Conservation (phyloP, 371 early-diverging fungal genomes). For the Blakeslea trispora region DNA sequence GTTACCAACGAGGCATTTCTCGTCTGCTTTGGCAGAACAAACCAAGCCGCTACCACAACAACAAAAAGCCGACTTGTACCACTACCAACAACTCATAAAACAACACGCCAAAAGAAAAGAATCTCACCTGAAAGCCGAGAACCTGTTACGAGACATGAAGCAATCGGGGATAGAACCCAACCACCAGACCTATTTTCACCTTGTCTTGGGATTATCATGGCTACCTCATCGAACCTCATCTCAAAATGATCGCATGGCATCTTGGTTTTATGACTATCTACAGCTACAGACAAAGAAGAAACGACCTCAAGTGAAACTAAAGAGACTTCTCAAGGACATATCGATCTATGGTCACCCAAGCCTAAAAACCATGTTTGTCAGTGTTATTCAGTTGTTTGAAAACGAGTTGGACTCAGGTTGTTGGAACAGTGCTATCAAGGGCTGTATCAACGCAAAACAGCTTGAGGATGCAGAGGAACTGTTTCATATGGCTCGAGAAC, state of each 20-base stretch:
- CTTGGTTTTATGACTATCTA: constrained; percentile 21
- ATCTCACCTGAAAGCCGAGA: constrained; percentile 3
- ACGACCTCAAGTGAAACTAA: neutral
- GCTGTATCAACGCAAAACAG: constrained; percentile 10
- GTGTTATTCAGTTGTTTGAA: neutral
- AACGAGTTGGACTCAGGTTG: neutral
- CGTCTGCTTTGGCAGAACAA: neutral
- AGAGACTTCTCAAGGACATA: constrained; percentile 6
- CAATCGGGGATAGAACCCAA: constrained; percentile 4
- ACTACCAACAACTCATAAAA: constrained; percentile 14
- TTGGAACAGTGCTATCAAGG: constrained; percentile 14
- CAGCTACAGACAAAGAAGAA: neutral
- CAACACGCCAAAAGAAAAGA: constrained; percentile 8
- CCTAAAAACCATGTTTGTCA: constrained; percentile 9
- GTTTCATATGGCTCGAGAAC: constrained; percentile 7
- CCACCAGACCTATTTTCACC: constrained; percentile 17
- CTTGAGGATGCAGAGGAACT: constrained; percentile 10
- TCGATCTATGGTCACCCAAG: constrained; percentile 17
- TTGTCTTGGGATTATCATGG: constrained; percentile 8
- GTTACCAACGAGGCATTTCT: neutral
- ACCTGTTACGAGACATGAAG: constrained; percentile 19
- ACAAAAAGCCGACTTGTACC: neutral
- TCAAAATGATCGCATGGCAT: constrained; percentile 12
- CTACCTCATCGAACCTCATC: constrained; percentile 2
- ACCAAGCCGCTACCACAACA: neutral